These are phyloP conservation scores for Russula emetica DNA, from an alignment of 768 basidiomycete genomes.

Conservation along the genomic window DNA sequence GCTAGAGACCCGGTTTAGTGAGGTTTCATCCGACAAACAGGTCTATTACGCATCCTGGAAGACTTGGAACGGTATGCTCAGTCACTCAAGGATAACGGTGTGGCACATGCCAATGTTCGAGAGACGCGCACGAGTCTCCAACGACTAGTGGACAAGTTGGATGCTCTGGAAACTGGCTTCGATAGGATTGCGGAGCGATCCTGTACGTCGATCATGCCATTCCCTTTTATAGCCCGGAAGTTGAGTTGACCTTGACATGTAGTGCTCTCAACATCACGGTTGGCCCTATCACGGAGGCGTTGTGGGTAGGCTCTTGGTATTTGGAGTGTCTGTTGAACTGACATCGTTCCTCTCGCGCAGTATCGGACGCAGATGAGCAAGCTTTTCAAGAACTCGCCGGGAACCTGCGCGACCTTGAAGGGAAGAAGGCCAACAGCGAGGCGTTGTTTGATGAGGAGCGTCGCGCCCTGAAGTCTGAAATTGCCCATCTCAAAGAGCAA, in stretches of 20 bases:
- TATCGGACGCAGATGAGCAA: constrained; percentile 69
- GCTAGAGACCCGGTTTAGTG: not conserved
- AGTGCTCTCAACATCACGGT: constrained; percentile 76
- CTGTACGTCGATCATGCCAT: constrained; percentile 43
- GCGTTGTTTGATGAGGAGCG: constrained; percentile 56
- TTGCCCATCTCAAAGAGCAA: constrained; percentile 47
- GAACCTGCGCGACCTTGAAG: constrained; percentile 58
- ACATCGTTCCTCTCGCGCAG: constrained; percentile 36
- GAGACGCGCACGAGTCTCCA: constrained; percentile 62
- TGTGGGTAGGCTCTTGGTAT: constrained; percentile 45
- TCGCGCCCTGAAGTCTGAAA: constrained; percentile 49
- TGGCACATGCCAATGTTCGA: constrained; percentile 51
- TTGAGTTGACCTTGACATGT: constrained; percentile 15
- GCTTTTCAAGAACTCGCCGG: constrained; percentile 68
- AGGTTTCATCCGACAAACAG: constrained; percentile 36
- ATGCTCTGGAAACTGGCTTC: constrained; percentile 72
- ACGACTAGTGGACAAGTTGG: constrained; percentile 72
- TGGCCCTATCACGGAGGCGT: constrained; percentile 64
- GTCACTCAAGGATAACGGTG: constrained; percentile 40
- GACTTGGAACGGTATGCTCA: constrained; percentile 59
- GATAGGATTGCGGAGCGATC: constrained; percentile 84
- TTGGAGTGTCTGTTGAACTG: not conserved
- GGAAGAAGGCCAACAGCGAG: constrained; percentile 55
- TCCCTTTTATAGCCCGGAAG: constrained; percentile 2
- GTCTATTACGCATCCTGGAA: constrained; percentile 55